phyloP scores from a whole-genome alignment of 495 filamentous ascomycete genomes.

The Penicillium cataractarum region DNA sequence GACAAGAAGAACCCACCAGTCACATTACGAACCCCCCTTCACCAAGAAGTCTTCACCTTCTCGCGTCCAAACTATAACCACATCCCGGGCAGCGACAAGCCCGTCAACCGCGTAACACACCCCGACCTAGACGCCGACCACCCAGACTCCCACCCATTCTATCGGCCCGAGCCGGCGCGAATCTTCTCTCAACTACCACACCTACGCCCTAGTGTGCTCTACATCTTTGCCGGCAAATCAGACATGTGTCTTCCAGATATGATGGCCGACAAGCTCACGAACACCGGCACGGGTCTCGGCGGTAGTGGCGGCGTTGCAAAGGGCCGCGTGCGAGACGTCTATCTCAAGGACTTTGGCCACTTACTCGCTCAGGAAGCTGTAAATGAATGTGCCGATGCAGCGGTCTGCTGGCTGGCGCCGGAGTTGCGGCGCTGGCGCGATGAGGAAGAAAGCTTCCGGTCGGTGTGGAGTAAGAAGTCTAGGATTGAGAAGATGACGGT shows the following conservation, averaged over 20 bases:
- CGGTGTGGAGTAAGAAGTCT: constrained; percentile 54
- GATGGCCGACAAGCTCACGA: constrained; percentile 48
- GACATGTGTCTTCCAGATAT: constrained; percentile 59
- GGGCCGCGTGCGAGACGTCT: constrained; percentile 72
- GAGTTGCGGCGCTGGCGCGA: constrained; percentile 67
- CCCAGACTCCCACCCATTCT: constrained; percentile 62
- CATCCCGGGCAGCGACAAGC: constrained; percentile 35
- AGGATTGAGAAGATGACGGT: constrained; percentile 61
- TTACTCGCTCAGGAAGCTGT: constrained; percentile 83
- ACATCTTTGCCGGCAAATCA: constrained; percentile 73
- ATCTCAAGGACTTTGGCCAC: constrained; percentile 73
- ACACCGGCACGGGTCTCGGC: constrained; percentile 51
- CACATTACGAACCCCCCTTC: constrained; percentile 60
- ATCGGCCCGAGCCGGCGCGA: constrained; percentile 68
- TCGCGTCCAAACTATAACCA: constrained; percentile 56
- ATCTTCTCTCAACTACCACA: constrained; percentile 67
- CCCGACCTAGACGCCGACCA: constrained; percentile 49
- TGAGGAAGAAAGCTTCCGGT: constrained; percentile 62
- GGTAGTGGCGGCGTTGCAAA: constrained; percentile 54
- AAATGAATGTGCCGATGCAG: constrained; percentile 62
- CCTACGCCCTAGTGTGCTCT: constrained; percentile 79
- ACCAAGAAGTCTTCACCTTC: constrained; percentile 67
- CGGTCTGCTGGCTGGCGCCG: constrained; percentile 61
- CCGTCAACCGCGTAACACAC: constrained; percentile 47
- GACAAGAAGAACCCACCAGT: constrained; percentile 46